phyloP scores from a whole-genome alignment of 805 yeast genomes.

The Wickerhamiella cacticola region DNA sequence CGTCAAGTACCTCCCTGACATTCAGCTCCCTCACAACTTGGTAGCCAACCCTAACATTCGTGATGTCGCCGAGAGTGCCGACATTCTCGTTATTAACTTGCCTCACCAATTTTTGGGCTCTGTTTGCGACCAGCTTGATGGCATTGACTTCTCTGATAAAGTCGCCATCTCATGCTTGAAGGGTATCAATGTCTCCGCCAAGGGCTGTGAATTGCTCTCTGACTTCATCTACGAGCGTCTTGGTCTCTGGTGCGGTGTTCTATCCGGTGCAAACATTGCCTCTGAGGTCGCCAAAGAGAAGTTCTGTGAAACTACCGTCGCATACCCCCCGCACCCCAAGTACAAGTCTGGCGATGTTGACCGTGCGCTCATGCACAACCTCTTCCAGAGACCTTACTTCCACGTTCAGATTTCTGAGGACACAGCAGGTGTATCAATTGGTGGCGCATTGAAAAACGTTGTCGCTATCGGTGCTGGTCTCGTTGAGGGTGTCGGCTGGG shows the following conservation, averaged over 20 bases:
- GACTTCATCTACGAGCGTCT: conserved; percentile 66
- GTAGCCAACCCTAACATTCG: conserved; percentile 76
- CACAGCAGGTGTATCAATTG: conserved; percentile 90
- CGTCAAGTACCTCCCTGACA: conserved; percentile 85
- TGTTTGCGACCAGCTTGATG: conserved; percentile 64
- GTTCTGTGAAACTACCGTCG: conserved; percentile 97
- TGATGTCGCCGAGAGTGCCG: conserved; percentile 67
- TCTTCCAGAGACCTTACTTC: conserved; percentile 97
- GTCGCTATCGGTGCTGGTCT: conserved; percentile 95
- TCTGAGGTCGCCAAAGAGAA: conserved; percentile 90
- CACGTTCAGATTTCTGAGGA: conserved; percentile 88
- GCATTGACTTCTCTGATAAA: conserved; percentile 53
- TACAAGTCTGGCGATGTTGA: conserved; percentile 64
- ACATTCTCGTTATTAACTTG: conserved; percentile 81
- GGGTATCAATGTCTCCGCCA: conserved; percentile 79
- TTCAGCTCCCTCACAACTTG: conserved; percentile 74
- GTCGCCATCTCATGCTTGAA: conserved; percentile 93
- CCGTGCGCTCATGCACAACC: conserved; percentile 54
- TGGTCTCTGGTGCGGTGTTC: conserved; percentile 87
- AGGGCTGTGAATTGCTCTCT: conserved; percentile 76
- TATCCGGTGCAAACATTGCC: conserved; percentile 95
- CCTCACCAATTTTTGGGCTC: conserved; percentile 91
- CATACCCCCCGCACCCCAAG: conserved; percentile 65
- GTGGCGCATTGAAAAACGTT: conserved; percentile 94
- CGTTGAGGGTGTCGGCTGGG: conserved; percentile 97